Evolutionary conservation across 2,329 filamentous ascomycete genomes (phyloP).

Genomic region (Parafenestella ontariensis): DNA sequence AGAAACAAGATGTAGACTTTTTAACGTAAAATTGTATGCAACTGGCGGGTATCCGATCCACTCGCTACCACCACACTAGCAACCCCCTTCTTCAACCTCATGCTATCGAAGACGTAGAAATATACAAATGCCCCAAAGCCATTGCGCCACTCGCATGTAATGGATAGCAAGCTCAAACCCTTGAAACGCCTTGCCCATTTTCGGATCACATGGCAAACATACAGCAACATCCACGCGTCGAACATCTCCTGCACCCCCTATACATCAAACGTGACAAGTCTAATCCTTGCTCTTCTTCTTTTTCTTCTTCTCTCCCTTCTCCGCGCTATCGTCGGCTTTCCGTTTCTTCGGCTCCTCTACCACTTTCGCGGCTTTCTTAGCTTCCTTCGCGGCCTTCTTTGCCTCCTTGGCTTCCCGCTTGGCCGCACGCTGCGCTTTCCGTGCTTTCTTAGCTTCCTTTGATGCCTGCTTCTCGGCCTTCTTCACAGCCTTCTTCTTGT

Average conservation of each 20-base stretch:
- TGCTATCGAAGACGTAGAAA: conserved; percentile 15
- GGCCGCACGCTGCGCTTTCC: conserved; percentile 48
- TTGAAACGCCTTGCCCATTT: conserved; percentile 25
- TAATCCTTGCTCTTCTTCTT: conserved; percentile 64
- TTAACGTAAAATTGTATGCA: conserved; percentile 24
- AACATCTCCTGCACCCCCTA: background rate
- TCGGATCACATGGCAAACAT: conserved; percentile 20
- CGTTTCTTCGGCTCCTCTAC: conserved; percentile 62
- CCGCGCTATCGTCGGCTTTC: conserved; percentile 26
- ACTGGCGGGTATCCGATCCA: conserved; percentile 29
- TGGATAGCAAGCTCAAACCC: conserved; percentile 17
- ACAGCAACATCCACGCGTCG: background rate
- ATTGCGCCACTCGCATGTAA: background rate
- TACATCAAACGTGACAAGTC: conserved; percentile 3
- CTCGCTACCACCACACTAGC: conserved; percentile 14
- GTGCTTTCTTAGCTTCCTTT: conserved; percentile 55
- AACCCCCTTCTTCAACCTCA: conserved; percentile 22
- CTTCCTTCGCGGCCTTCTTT: conserved; percentile 61
- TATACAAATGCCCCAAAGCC: conserved; percentile 1
- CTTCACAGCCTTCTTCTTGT: conserved; percentile 42
- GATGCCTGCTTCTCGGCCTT: conserved; percentile 43
- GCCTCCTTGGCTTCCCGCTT: conserved; percentile 54
- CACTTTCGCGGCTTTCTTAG: conserved; percentile 64
- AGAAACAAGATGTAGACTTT: conserved; percentile 10
- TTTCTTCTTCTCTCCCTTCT: conserved; percentile 66